Evolutionary conservation across 2,329 filamentous ascomycete species (phyloP).

Genomic region (Fusarium nanum): DNA sequence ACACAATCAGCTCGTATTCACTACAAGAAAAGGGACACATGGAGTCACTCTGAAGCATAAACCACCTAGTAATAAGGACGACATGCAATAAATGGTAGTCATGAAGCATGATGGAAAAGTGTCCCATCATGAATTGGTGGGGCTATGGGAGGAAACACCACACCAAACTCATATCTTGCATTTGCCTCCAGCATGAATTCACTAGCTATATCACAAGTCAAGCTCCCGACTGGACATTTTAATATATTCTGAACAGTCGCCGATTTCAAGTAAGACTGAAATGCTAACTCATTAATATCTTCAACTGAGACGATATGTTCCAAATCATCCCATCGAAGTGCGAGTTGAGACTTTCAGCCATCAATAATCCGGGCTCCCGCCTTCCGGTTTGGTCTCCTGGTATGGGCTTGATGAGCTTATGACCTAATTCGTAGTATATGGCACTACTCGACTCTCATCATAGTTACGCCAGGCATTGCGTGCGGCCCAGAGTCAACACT

Average conservation of each 20-base stretch:
- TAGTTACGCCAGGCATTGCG: neutral
- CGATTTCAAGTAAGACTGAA: neutral
- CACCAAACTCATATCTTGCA: neutral
- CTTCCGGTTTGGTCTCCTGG: neutral
- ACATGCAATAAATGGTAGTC: neutral
- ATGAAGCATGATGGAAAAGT: neutral
- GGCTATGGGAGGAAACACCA: neutral
- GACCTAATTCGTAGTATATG: no score
- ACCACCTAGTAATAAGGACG: fast-evolving
- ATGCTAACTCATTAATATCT: neutral
- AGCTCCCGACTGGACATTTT: neutral
- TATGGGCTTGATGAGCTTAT: no score
- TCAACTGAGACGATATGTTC: neutral
- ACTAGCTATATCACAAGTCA: neutral
- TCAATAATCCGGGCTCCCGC: neutral
- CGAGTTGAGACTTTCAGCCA: neutral
- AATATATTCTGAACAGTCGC: fast-evolving
- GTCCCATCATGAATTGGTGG: neutral
- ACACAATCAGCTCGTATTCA: neutral
- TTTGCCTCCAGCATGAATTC: neutral
- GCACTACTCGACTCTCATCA: neutral
- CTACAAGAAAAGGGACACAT: neutral
- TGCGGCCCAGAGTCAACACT: neutral
- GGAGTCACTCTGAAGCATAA: neutral
- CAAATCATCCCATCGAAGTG: neutral